Evolutionary conservation across 2,329 filamentous ascomycete genomes (phyloP).

Genomic region (Ophiostoma sp.): DNA sequence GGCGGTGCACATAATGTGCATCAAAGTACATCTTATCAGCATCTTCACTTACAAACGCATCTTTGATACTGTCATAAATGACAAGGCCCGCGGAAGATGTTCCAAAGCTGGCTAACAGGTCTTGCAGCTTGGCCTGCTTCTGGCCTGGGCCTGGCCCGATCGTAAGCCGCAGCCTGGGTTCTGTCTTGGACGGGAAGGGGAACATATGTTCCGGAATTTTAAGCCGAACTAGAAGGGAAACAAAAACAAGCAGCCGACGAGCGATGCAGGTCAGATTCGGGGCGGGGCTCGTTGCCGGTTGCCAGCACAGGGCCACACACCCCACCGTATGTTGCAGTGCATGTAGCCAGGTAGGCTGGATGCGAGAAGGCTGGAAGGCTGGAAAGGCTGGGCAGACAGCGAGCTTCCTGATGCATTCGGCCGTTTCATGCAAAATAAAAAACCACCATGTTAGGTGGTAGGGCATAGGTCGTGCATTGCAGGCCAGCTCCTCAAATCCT

Average conservation of each 20-base stretch:
- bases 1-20: neutral
- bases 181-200: neutral
- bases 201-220: neutral
- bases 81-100: neutral
- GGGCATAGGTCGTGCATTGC: neutral
- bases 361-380: neutral
- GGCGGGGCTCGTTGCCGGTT: neutral
- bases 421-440: neutral
- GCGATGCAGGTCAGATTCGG: neutral
- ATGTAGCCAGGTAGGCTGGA: neutral
- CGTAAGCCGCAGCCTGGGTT: neutral
- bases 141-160: neutral
- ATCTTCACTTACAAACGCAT: neutral
- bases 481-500: neutral
- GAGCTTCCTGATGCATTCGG: neutral
- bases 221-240: neutral
- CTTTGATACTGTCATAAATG: neutral
- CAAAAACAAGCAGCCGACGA: neutral
- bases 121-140: neutral
- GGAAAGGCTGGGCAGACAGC: neutral
- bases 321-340: neutral
- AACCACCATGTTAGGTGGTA: neutral
- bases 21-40: neutral
- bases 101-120: neutral
- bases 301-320: neutral